Evolutionary conservation across 1,284 basidiomycete species (phyloP).

Genomic region (Golubevia sp.): DNA sequence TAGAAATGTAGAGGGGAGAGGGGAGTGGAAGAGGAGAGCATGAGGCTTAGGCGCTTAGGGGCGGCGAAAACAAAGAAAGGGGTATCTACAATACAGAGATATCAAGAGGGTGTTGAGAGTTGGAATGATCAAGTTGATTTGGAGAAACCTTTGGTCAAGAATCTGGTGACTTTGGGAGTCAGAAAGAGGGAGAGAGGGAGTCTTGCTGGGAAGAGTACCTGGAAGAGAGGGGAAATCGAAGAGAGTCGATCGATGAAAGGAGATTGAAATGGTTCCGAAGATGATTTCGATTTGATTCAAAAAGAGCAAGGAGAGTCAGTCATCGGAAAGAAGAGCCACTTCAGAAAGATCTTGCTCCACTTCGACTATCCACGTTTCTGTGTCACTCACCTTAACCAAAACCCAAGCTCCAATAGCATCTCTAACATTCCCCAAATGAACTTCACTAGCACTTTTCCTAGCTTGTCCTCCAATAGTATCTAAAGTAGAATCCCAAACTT

Average conservation of each 20-base stretch:
- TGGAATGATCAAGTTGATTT: too few species aligned
- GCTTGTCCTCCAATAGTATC: constrained; percentile 1
- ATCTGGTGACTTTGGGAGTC: constrained; percentile 9
- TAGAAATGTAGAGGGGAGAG: too few species aligned
- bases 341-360: neutral
- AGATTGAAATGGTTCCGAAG: neutral
- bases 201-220: constrained; percentile 10
- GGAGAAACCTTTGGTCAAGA: neutral
- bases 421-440: constrained; percentile 10
- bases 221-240: too few species aligned
- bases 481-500: neutral
- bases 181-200: constrained; percentile 10
- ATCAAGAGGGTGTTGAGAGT: too few species aligned
- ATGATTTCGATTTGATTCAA: neutral
- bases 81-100: too few species aligned
- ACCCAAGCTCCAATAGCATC: constrained; percentile 13
- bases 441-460: constrained; percentile 5
- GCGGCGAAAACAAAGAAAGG: too few species aligned
- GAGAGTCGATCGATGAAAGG: too few species aligned
- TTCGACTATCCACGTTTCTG: too few species aligned
- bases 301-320: neutral
- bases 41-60: too few species aligned
- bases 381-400: constrained; percentile 10
- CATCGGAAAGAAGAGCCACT: neutral
- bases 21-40: too few species aligned